Evolutionary conservation across 305 asterid genomes (phyloP), one percentile per base, ranked within the genome.

Genomic region (Euphrasia arctica): DNA sequence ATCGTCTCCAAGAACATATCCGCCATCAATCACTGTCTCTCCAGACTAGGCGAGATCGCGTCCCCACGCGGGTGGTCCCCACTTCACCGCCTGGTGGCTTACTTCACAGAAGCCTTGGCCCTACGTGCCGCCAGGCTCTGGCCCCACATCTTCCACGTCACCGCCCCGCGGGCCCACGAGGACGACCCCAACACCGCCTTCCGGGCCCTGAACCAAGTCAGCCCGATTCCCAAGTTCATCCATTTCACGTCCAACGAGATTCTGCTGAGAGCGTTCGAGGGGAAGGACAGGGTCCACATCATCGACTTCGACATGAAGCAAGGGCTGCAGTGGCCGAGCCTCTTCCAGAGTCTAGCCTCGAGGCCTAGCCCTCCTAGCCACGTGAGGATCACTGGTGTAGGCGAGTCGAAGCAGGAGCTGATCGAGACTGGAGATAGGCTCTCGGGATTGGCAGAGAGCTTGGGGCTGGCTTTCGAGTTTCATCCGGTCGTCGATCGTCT

Each of bases 201-300:
- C 66, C 75, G 96, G 82, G 77, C 87, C 9, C 60, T 88, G 77
- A 90, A 88, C 66, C 88, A 82, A 62, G 88, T 83, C 22, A 85
- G 82, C 76, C 99, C 99, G 4, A 74, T 93, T 65, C 88, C 83
- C 0, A 86, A 78, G 74, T 93, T 93, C 83, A 61, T 93, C 4
- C 96, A 93, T 25, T 93, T 90, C 85, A 90, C 97, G 3, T 75
- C 95, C 4, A 94, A 94, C 51, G 99, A 91, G 86, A 90, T 94
- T 63, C 69, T 94, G 47, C 45, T 90, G 71, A 77, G 91, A 69
- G 87, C 86, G 12, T 90, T 94, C 7, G 91, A 88, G 52, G 97
- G 91, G n/a, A 90, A 88, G 57, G 95, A 88, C 52, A 66, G 89
- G 59, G 87, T 91, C 42, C 99, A 94, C 77, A 80, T 94, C 10